These are phyloP conservation scores for Saitozyma podzolica DNA, from an alignment of 768 basidiomycete genomes.

Conservation along the genomic window DNA sequence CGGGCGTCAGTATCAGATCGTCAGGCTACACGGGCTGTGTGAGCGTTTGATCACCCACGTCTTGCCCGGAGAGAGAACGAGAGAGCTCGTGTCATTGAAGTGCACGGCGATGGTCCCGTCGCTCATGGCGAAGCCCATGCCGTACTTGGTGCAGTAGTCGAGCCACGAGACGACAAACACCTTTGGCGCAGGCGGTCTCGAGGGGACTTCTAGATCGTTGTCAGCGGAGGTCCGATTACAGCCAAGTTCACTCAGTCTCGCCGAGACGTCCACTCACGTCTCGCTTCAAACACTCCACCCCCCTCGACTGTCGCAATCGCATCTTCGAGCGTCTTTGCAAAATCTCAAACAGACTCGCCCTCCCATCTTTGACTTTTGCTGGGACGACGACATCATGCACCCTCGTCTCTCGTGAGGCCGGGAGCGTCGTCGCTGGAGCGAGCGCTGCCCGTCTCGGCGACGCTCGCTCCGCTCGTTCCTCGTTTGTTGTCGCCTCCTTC, in stretches of 20 bases:
- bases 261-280: slow-evolving; percentile 2
- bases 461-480: slow-evolving; percentile 34
- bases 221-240: neutral
- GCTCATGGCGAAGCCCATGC: slow-evolving; percentile 97
- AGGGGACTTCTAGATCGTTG: neutral
- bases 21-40: neutral
- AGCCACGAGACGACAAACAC: slow-evolving; percentile 99
- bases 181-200: slow-evolving; percentile 21
- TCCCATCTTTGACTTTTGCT: too few relatives aligned
- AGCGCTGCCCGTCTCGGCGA: slow-evolving; percentile 52
- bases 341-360: too few relatives aligned
- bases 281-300: neutral
- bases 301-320: slow-evolving; percentile 1
- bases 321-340: slow-evolving; percentile 1
- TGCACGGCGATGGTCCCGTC: slow-evolving; percentile 93
- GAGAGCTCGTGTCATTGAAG: slow-evolving; percentile 90
- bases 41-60: slow-evolving; percentile 60
- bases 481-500: slow-evolving; percentile 51
- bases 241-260: slow-evolving; percentile 11
- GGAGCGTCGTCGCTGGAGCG: slow-evolving; percentile 12
- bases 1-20: neutral
- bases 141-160: slow-evolving; percentile 98
- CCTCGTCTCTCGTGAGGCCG: neutral
- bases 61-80: slow-evolving; percentile 83
- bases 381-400: too few relatives aligned